Evolutionary conservation across 202 grass and related monocot genomes (phyloP).

Genomic region (Cymbopogon flexuosus): DNA sequence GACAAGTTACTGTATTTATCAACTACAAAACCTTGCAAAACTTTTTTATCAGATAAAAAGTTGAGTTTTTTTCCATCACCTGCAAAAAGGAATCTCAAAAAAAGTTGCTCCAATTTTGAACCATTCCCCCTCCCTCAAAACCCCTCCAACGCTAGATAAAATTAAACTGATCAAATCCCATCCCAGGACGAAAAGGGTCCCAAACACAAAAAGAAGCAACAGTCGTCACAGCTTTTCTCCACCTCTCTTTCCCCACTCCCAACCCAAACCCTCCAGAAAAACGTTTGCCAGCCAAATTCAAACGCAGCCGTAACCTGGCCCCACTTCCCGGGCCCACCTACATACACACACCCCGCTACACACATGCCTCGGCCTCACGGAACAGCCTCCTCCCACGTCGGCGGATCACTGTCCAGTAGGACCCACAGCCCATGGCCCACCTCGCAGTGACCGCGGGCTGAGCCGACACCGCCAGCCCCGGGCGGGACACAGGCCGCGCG

Average conservation of each 20-base stretch:
- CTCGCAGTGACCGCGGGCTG: background rate
- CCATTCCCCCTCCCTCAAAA: slow-evolving; percentile 1
- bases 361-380: background rate
- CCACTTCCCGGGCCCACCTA: background rate
- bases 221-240: slow-evolving; percentile 29
- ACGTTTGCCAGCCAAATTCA: slow-evolving; percentile 27
- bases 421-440: rapidly evolving
- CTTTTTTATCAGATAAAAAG: background rate
- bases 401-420: background rate
- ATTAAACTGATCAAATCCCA: background rate
- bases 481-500: background rate
- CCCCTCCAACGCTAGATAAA: no score
- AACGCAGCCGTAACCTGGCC: background rate
- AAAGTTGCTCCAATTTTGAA: slow-evolving; percentile 8
- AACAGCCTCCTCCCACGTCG: background rate
- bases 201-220: background rate
- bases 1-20: background rate
- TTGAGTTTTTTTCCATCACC: background rate
- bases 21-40: background rate
- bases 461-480: no score
- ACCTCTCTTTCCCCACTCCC: background rate
- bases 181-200: background rate
- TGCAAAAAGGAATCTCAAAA: background rate
- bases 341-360: background rate
- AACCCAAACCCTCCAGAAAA: background rate